Evolutionary conservation across 257 asterid species (phyloP).

Genomic region (Solanum dulcamara): DNA sequence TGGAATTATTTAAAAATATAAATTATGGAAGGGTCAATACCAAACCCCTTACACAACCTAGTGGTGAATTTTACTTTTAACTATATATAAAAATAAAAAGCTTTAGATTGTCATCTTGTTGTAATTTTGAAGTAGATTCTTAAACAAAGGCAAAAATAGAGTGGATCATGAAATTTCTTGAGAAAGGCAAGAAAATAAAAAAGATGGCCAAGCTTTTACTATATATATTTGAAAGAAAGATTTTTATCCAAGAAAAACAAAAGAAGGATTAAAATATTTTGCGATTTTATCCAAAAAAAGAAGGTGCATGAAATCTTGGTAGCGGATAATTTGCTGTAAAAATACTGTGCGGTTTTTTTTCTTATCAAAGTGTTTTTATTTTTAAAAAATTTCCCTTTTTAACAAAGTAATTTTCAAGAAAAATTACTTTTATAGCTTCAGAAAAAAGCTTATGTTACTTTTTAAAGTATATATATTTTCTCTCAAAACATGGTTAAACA

Average conservation of each 20-base stretch:
- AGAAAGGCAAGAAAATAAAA: neutral
- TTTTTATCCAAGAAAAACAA: neutral
- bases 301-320: neutral
- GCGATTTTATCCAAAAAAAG: neutral
- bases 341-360: neutral
- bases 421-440: neutral
- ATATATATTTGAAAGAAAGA: neutral
- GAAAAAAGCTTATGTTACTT: neutral
- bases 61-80: neutral
- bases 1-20: neutral
- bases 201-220: neutral
- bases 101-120: neutral
- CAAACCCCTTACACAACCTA: neutral
- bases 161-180: neutral
- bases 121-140: neutral
- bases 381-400: neutral
- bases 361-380: neutral
- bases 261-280: neutral
- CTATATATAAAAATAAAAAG: neutral
- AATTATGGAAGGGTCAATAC: neutral
- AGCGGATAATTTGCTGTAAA: neutral
- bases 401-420: neutral
- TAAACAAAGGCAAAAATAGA: neutral
- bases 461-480: neutral
- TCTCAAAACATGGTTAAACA: neutral